Conservation (phyloP, 2,329 filamentous ascomycete genomes). For the Lasiodiplodia citricola region DNA sequence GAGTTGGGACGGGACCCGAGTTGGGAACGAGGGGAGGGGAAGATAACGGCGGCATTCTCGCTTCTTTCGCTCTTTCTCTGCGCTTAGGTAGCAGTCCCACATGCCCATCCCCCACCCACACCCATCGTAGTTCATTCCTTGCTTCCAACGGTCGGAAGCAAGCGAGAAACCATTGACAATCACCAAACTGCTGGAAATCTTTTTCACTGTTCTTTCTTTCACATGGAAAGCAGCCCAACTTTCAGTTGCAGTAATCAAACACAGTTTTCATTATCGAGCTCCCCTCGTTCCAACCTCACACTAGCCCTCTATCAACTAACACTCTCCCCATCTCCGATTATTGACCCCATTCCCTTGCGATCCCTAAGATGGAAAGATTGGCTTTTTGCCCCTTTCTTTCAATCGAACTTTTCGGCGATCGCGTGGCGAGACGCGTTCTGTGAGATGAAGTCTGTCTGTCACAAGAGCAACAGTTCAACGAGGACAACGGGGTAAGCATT, state of each 20-base stretch:
- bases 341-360: background rate
- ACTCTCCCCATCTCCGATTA: background rate
- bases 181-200: background rate
- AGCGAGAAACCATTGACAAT: background rate
- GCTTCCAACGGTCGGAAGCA: background rate
- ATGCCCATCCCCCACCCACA: background rate
- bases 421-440: background rate
- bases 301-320: background rate
- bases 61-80: background rate
- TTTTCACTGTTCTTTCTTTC: background rate
- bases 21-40: background rate
- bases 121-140: background rate
- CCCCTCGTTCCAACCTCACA: background rate
- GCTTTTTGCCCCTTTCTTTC: background rate
- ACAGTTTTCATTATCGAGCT: background rate
- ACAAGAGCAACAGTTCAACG: too few relatives aligned
- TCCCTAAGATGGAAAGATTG: background rate
- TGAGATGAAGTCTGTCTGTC: background rate
- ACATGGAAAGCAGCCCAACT: background rate
- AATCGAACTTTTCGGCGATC: background rate
- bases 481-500: too few relatives aligned
- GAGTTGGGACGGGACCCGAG: background rate
- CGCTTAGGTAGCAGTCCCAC: background rate
- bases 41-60: background rate
- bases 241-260: background rate